These are phyloP conservation scores for Plasmodium yoelii DNA, from an alignment of 169 alveolate genomes.

Conservation along the genomic window DNA sequence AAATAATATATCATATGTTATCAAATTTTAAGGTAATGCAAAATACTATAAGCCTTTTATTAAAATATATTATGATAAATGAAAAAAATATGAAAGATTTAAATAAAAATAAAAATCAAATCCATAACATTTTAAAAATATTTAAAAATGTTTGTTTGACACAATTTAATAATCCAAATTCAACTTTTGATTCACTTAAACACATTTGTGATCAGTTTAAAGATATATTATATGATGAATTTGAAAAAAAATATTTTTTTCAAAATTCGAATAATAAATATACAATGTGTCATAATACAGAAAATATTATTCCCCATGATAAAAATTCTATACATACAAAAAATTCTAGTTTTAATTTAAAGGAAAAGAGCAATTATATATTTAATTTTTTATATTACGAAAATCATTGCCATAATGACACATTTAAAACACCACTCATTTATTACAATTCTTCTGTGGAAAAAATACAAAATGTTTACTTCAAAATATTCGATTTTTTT, in stretches of 20 bases:
- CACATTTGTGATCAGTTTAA: constrained; percentile 35
- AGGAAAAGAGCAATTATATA: constrained; percentile 37
- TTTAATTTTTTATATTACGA: constrained; percentile 65
- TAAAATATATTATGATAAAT: constrained; percentile 66
- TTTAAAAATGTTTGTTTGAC: constrained; percentile 31
- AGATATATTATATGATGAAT: constrained; percentile 61
- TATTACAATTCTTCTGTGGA: constrained; percentile 62
- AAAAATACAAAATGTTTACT: constrained; percentile 31
- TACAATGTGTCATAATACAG: constrained; percentile 30
- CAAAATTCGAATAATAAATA: constrained; percentile 23
- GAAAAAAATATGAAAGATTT: constrained; percentile 68
- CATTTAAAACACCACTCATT: constrained; percentile 43
- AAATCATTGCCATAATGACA: constrained; percentile 67
- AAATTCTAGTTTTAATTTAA: constrained; percentile 33
- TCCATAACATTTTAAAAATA: constrained; percentile 26
- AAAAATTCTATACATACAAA: constrained; percentile 30
- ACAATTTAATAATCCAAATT: constrained; percentile 41
- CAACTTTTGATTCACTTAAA: constrained; percentile 20
- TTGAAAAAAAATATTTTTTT: constrained; percentile 48
- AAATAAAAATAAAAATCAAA: constrained; percentile 22
- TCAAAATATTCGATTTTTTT: constrained; percentile 29
- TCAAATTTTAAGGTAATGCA: constrained; percentile 59
- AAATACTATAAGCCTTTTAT: constrained; percentile 41
- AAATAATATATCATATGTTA: constrained; percentile 59
- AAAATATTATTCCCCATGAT: constrained; percentile 35